Conservation (phyloP, 192 early-diverging fungal species). For the Coemansia furcata region DNA sequence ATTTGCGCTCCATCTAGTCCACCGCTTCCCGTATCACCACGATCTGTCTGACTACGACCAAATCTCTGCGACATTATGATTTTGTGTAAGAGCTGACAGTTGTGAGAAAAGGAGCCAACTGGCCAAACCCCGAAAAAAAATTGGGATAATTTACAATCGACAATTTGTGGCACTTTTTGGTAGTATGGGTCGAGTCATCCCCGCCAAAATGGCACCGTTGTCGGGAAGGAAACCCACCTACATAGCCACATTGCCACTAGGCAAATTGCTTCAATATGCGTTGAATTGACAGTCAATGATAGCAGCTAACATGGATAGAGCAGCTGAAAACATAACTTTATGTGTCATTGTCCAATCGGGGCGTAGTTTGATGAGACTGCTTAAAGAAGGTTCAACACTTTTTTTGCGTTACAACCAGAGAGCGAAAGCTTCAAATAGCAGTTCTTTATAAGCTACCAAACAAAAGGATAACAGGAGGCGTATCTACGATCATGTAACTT, state of each 20-base stretch:
- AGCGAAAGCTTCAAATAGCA: background rate
- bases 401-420: background rate
- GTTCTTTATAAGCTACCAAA: background rate
- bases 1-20: conserved; percentile 12
- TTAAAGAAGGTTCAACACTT: background rate
- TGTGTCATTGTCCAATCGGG: background rate
- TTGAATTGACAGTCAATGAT: too few species aligned
- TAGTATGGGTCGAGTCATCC: background rate
- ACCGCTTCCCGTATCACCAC: background rate
- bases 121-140: background rate
- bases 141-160: background rate
- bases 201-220: too few species aligned
- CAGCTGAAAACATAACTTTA: background rate
- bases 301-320: background rate
- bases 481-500: background rate
- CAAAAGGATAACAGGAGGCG: background rate
- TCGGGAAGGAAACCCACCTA: too few species aligned
- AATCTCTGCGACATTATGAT: conserved; percentile 8
- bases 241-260: too few species aligned
- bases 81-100: background rate
- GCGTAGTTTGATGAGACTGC: background rate
- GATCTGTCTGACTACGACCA: background rate
- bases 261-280: too few species aligned
- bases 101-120: background rate
- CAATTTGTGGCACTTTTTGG: background rate